Conservation (phyloP, 495 filamentous ascomycete genomes). For the Hypoxylon lienhwacheense region DNA sequence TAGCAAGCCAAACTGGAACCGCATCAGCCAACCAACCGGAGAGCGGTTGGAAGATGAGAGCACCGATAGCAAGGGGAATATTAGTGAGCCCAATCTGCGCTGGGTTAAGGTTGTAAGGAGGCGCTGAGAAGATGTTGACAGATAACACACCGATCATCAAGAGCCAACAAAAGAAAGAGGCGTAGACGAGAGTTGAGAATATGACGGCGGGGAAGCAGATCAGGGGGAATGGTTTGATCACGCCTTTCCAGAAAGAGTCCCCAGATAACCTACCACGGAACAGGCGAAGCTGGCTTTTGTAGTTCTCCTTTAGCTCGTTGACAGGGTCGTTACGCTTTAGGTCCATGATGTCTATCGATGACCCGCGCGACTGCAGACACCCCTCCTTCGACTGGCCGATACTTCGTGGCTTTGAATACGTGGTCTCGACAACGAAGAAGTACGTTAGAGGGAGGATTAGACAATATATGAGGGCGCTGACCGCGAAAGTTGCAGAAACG, state of each 20-base stretch:
- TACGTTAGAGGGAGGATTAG: conserved; percentile 38
- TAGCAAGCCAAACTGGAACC: conserved; percentile 50
- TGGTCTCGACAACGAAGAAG: conserved; percentile 41
- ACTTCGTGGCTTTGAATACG: conserved; percentile 30
- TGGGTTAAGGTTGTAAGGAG: conserved; percentile 63
- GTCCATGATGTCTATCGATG: conserved; percentile 17
- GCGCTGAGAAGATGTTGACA: conserved; percentile 63
- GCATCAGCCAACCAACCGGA: conserved; percentile 50
- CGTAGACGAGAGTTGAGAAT: conserved; percentile 48
- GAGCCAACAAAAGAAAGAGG: conserved; percentile 53
- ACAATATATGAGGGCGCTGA: conserved; percentile 40
- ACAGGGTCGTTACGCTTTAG: conserved; percentile 12
- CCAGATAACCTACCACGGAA: conserved; percentile 31
- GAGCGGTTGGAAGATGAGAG: conserved; percentile 47
- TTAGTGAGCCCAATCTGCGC: conserved; percentile 61
- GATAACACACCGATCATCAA: conserved; percentile 68
- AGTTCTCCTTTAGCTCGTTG: conserved; percentile 32
- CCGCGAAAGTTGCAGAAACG: conserved; percentile 38
- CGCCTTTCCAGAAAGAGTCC: conserved; percentile 32
- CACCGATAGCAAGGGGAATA: conserved; percentile 50
- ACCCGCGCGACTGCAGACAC: conserved; percentile 15
- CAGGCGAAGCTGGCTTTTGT: conserved; percentile 35
- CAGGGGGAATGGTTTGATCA: conserved; percentile 45
- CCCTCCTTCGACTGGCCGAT: not conserved
- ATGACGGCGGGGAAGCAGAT: conserved; percentile 47